Base-by-base conservation (phyloP, 306 rosid genomes). In the Crotalaria pallida region DNA sequence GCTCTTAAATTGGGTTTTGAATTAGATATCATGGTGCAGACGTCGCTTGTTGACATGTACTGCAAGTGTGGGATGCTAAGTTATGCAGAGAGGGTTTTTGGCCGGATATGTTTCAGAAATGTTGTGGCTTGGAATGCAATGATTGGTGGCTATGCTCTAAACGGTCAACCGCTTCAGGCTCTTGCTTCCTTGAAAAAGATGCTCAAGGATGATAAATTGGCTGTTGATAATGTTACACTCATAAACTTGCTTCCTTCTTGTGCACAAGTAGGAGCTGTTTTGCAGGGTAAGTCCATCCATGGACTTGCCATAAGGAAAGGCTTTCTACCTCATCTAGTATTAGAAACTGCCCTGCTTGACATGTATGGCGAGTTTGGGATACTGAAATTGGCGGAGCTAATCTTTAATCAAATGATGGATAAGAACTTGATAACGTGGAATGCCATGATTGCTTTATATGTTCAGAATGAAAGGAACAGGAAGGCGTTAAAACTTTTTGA, bases 61-160 rank as follows among this genome's bases (percentile, higher is more conserved):
- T 69, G 77, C 36, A 88, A 79, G 72, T 81, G 85, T 49, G 67
- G 81, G 19, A 72, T 59, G 47, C 51, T 88, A 50, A 73, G 80
- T 45, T 68, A 79, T 65, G 79, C 84, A 0, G 88, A 81, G 81
- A 76, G 81, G 55, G 62, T 81, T 79, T 83, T 88, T 44, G 62
- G 65, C 49, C 65, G 57, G 67, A 68, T 85, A 21, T 52, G 73
- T 65, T 29, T n/a, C 1, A 81, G 53, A 72, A 83, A 66, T 65
- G 31, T 79, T 55, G 85, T 77, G 71, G 84, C 74, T 71, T 88
- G 93, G 90, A 88, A 85, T 59, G 85, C 80, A 24, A 83, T 88
- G 84, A 81, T 88, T 15, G 71, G 78, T 18, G 87, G 82, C 5
- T 88, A 79, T 65, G 68, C 73, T 6, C 63, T 27, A 40, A 77